A percentile compares a stretch with the other conserved stretches of the same genome.
Conservation (phyloP, 2,329 filamentous ascomycete genomes). For the Tolypocladium endophyticum region DNA sequence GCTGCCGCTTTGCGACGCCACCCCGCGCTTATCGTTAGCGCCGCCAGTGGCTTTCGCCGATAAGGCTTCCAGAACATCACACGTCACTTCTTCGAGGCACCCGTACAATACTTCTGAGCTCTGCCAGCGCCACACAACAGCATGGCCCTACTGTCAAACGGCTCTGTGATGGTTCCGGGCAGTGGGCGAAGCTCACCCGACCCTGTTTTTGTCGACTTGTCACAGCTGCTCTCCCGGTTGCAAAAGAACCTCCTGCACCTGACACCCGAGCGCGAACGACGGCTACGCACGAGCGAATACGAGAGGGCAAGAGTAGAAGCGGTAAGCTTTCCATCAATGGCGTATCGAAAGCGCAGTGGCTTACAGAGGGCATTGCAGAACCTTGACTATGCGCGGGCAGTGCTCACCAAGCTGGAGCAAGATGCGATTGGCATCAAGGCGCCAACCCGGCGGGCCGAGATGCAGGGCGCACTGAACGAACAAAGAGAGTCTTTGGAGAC, state of each 20-base stretch:
- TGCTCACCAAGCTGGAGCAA: slow-evolving; percentile 62
- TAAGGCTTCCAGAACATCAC: background rate
- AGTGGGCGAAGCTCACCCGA: slow-evolving; percentile 15
- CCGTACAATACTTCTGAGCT: background rate
- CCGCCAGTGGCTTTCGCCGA: slow-evolving; percentile 7
- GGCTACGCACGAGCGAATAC: slow-evolving; percentile 50
- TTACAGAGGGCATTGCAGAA: slow-evolving; percentile 36
- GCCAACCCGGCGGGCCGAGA: slow-evolving; percentile 45
- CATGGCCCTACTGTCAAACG: slow-evolving; percentile 18
- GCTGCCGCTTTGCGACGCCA: background rate
- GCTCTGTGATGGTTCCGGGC: slow-evolving; percentile 1
- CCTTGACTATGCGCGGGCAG: slow-evolving; percentile 57
- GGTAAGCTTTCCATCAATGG: slow-evolving; percentile 26
- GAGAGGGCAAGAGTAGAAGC: slow-evolving; percentile 41
- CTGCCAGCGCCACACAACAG: background rate
- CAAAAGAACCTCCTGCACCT: slow-evolving; percentile 55
- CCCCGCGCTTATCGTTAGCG: slow-evolving; percentile 13
- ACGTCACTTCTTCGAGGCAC: background rate
- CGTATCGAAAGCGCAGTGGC: background rate
- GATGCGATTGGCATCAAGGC: slow-evolving; percentile 50
- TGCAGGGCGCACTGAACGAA: slow-evolving; percentile 51
- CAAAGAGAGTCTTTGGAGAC: slow-evolving; percentile 58
- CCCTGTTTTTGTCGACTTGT: slow-evolving; percentile 37
- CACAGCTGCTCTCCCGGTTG: slow-evolving; percentile 53
- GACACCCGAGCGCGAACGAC: slow-evolving; percentile 45